phyloP scores from a whole-genome alignment of 176 grass and related monocot genomes.

The Dendrocalamus sinicus region DNA sequence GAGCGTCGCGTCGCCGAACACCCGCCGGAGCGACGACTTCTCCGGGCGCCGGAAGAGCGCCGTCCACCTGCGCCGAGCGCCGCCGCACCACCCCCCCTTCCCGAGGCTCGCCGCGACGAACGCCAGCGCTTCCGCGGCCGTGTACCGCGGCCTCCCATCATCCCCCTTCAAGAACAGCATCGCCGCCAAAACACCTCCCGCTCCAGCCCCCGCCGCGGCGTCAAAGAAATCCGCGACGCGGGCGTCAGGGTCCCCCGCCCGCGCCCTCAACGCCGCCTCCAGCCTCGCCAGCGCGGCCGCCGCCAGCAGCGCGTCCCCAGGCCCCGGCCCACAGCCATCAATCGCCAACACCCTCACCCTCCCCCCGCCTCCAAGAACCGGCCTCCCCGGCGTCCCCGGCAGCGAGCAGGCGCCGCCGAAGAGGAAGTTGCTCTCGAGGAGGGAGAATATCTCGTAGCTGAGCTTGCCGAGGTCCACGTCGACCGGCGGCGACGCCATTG shows the following conservation, averaged over 20 bases:
- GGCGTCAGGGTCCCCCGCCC: conserved; percentile 44
- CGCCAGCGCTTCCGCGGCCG: conserved; percentile 62
- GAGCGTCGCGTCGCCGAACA: conserved; percentile 78
- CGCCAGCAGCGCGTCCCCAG: conserved; percentile 63
- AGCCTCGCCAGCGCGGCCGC: conserved; percentile 57
- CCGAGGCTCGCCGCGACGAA: conserved; percentile 54
- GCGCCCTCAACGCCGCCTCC: conserved; percentile 59
- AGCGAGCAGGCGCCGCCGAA: conserved; percentile 51
- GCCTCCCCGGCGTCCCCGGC: conserved; percentile 42
- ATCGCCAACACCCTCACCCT: conserved; percentile 69
- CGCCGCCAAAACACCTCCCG: conserved; percentile 64
- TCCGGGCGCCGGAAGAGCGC: conserved; percentile 43
- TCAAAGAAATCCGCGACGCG: conserved; percentile 83
- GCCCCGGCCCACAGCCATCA: conserved; percentile 56
- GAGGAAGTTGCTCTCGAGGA: conserved; percentile 92
- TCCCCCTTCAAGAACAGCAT: conserved; percentile 65
- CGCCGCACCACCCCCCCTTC: conserved; percentile 8
- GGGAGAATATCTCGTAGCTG: conserved; percentile 94
- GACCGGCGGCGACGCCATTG: conserved; percentile 35
- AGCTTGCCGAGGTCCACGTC: conserved; percentile 80
- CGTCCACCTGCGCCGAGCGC: background rate
- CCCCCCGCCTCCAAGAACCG: background rate
- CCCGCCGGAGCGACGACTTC: conserved; percentile 25
- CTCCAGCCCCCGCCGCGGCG: conserved; percentile 59
- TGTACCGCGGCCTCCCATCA: conserved; percentile 52